phyloP scores from a whole-genome alignment of 192 early-diverging fungal genomes.

The Coemansia sp. region DNA sequence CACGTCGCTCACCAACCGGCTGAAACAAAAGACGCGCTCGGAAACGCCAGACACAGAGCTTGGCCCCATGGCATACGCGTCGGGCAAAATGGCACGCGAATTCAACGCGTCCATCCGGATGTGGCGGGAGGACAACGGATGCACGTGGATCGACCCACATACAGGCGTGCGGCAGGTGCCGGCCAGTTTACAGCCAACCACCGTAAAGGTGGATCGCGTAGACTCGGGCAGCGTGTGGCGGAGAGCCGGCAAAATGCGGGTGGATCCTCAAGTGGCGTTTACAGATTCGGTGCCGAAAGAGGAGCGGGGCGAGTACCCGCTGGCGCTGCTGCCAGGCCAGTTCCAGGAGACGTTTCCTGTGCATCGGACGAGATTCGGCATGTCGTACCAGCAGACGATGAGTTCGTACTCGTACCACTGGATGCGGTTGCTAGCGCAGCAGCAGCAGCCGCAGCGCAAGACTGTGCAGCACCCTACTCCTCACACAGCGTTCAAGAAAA shows the following conservation, averaged over 20 bases:
- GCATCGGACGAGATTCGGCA: constrained; percentile 41
- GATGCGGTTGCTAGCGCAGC: constrained; percentile 27
- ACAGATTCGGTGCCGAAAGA: constrained; percentile 2
- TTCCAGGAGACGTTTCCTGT: constrained; percentile 42
- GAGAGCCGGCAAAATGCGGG: constrained; percentile 1
- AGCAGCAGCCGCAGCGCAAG: constrained; percentile 18
- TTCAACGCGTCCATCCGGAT: constrained; percentile 43
- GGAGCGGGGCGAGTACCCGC: constrained; percentile 21
- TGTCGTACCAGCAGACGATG: constrained; percentile 31
- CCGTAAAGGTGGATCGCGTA: constrained; percentile 14
- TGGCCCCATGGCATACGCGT: constrained; percentile 45
- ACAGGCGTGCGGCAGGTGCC: constrained; percentile 51
- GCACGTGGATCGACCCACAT: constrained; percentile 52
- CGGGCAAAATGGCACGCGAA: constrained; percentile 34
- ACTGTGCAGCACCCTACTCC: not conserved
- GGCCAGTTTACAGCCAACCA: constrained; percentile 37
- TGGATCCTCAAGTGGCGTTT: constrained; percentile 31
- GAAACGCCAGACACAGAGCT: not conserved
- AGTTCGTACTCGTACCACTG: constrained; percentile 36
- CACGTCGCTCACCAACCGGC: constrained; percentile 21
- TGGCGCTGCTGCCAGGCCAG: constrained; percentile 51
- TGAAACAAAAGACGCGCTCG: constrained; percentile 19
- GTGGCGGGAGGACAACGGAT: constrained; percentile 53
- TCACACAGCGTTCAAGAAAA: not conserved
- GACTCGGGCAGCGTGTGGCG: constrained; percentile 4